These are phyloP conservation scores for Eutypa lata DNA, from an alignment of 2,329 filamentous ascomycete species.

Conservation along the genomic window DNA sequence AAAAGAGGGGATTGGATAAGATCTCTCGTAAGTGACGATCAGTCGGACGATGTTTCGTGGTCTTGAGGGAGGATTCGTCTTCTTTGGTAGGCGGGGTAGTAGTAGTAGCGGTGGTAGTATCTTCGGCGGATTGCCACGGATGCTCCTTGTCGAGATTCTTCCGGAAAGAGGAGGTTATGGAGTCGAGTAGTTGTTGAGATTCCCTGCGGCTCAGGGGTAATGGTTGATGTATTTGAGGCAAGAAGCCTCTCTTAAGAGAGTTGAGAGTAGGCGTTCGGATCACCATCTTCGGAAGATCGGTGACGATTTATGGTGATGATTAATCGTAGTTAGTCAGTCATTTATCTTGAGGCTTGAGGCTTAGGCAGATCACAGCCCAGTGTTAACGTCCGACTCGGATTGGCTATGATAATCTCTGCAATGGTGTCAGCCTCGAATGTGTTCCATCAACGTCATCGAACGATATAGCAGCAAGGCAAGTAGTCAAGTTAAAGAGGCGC, in stretches of 20 bases:
- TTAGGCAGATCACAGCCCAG: too few species aligned
- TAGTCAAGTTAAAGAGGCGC: not conserved
- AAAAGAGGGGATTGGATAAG: constrained; percentile 56
- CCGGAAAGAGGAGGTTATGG: constrained; percentile 55
- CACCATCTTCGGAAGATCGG: constrained; percentile 21
- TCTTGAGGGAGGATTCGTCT: constrained; percentile 4
- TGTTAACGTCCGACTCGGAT: too few species aligned
- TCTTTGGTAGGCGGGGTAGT: constrained; percentile 11
- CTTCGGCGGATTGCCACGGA: constrained; percentile 38
- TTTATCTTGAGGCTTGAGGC: too few species aligned
- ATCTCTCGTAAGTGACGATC: constrained; percentile 55
- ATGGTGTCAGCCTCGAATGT: not conserved
- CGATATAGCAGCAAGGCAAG: not conserved
- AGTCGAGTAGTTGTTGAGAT: constrained; percentile 52
- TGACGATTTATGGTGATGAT: constrained; percentile 2
- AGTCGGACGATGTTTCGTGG: constrained; percentile 32
- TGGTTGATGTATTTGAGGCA: constrained; percentile 49
- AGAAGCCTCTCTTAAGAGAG: constrained; percentile 36
- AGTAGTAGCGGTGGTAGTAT: constrained; percentile 13
- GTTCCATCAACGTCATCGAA: not conserved
- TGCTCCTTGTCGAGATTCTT: constrained; percentile 57
- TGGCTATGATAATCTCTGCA: not conserved
- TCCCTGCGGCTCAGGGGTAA: constrained; percentile 47
- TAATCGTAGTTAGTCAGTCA: too few species aligned
- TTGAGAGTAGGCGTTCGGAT: constrained; percentile 32